Evolutionary conservation across 768 basidiomycete species (phyloP), one percentile per base, ranked within the genome.

Genomic region (Tubosaeta sp.): DNA sequence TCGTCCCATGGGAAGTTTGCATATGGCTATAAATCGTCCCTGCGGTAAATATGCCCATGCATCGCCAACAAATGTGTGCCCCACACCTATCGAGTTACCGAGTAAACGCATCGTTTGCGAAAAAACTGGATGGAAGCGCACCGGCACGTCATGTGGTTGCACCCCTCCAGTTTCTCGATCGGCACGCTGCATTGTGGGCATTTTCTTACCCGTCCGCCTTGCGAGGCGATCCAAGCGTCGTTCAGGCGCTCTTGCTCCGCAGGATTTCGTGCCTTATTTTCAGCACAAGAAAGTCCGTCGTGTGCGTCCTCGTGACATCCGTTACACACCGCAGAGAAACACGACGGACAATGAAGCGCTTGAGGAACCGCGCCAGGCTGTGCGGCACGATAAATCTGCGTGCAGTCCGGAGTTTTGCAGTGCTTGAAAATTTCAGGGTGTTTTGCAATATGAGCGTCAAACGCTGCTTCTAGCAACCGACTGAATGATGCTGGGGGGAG

Each of bases 331-430:
- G 79, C 73, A 3, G 76, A 64, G 26, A 86, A 75, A 62, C 88
- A 91, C 0, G 82, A 80, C 1, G 85, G 86, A 51, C 88, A 91
- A 46, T 82, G 82, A 4, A 86, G 63, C 0, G 49, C 29, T 6
- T 47, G 43, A n/a, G 60, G 29, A 1, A 74, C 63, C 6, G 73
- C 71, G 6, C 77, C 78, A 22, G 59, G 60, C 5, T 71, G 66
- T 0, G 72, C 75, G 4, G 74, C 63, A 14, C 86, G 82, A 65
- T 91, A 91, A 4, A 89, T 74, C 63, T 88, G 85, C 0, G 72
- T 72, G 54, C 89, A 92, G 62, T 91, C 86, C 0, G 90, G 84
- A 0, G 88, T 85, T 1, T 86, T 89, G 66, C 89, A 92, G 59
- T 80, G 86, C 54, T 79, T 77, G 59, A 85, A 84, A 50, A 88